Conservation (phyloP, 768 basidiomycete genomes). For the Boletellus emodensis region DNA sequence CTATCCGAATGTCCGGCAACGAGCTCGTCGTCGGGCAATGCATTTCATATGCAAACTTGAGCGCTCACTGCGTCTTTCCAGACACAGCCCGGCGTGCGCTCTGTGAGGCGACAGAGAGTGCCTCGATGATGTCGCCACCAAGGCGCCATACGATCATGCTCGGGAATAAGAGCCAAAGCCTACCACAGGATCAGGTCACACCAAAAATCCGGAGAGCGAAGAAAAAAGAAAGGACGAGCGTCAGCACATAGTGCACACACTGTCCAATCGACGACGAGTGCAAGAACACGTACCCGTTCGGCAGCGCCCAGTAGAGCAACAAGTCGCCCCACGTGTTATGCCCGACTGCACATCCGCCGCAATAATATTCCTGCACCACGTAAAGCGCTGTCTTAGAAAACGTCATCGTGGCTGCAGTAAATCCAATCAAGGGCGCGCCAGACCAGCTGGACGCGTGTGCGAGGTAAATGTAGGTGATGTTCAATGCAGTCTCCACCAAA, state of each 20-base stretch:
- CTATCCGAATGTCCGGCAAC: too few species aligned
- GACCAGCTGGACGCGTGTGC: constrained; percentile 60
- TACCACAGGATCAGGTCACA: constrained; percentile 23
- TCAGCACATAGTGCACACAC: constrained; percentile 2
- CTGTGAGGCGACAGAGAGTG: constrained; percentile 35
- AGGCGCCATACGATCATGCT: constrained; percentile 54
- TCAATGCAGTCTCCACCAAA: constrained; percentile 72
- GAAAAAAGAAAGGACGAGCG: not conserved
- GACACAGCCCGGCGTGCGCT: constrained; percentile 25
- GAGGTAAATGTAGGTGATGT: constrained; percentile 71
- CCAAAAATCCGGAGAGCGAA: not conserved
- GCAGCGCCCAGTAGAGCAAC: constrained; percentile 64
- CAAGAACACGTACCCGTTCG: constrained; percentile 63
- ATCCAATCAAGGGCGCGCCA: constrained; percentile 70
- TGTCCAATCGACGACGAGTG: not conserved
- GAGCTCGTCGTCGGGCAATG: too few species aligned
- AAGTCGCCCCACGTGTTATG: constrained; percentile 60
- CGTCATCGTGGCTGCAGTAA: constrained; percentile 71
- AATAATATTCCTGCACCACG: constrained; percentile 74
- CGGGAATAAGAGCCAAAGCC: constrained; percentile 78
- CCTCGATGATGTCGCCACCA: constrained; percentile 54
- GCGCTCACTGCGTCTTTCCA: constrained; percentile 28
- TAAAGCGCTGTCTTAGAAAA: constrained; percentile 85
- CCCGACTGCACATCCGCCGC: constrained; percentile 65
- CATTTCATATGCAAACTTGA: too few species aligned